A percentile compares a stretch with the other conserved stretches of the same genome.
phyloP scores from a whole-genome alignment of 2,329 filamentous ascomycete genomes.

The Verticillium nonalfalfae region DNA sequence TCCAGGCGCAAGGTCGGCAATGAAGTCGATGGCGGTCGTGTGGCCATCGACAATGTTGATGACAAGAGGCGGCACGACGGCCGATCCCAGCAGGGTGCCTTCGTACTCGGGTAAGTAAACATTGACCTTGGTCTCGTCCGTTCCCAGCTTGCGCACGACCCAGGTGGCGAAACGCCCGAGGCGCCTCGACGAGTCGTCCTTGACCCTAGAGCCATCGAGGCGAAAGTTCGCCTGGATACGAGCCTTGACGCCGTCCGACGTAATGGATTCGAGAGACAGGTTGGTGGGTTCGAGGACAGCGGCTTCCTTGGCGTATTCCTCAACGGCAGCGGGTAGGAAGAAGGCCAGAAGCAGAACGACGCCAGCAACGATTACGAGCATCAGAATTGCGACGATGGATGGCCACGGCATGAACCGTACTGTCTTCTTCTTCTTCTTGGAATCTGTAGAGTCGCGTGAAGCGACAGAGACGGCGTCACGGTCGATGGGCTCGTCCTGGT shows the following conservation, averaged over 20 bases:
- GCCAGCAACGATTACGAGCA: conserved; percentile 58
- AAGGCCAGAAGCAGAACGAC: conserved; percentile 73
- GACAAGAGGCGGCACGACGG: conserved; percentile 66
- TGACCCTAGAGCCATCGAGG: conserved; percentile 72
- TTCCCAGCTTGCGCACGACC: conserved; percentile 72
- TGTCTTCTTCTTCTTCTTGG: conserved; percentile 23
- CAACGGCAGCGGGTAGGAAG: conserved; percentile 70
- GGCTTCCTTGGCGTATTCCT: conserved; percentile 82
- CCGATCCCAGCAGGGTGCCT: conserved; percentile 70
- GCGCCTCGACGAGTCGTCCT: conserved; percentile 63
- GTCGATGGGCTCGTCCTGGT: conserved; percentile 21
- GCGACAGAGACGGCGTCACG: conserved; percentile 13
- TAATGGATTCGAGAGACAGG: conserved; percentile 81
- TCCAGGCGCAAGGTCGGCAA: conserved; percentile 70
- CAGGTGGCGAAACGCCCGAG: conserved; percentile 75
- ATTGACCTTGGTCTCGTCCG: conserved; percentile 62
- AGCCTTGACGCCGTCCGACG: conserved; percentile 67
- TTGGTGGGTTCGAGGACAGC: conserved; percentile 76
- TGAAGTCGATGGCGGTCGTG: conserved; percentile 70
- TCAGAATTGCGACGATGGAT: conserved; percentile 64
- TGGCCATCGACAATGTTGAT: conserved; percentile 74
- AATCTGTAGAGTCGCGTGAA: conserved; percentile 8
- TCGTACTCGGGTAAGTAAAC: conserved; percentile 81
- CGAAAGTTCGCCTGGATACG: conserved; percentile 76
- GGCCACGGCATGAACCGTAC: conserved; percentile 58